Evolutionary conservation across 352 stramenopile species (phyloP), one percentile per base, ranked within the genome.

Genomic region (Phytophthora idaei): DNA sequence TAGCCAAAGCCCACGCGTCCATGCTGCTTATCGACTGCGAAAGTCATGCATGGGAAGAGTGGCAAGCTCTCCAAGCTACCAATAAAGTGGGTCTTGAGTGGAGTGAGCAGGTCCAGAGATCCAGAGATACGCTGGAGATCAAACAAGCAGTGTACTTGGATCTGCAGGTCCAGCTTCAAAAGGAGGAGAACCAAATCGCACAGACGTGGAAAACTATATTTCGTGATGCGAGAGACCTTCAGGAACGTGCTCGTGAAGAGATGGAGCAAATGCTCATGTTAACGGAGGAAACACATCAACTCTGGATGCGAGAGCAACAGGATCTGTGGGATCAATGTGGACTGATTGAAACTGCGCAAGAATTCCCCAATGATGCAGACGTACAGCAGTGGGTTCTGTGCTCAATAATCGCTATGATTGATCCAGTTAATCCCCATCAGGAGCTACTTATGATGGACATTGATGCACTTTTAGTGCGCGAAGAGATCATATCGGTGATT

Each of bases 1-100:
- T 65, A 31, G 45, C 44, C 5, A 69, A 74, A 57, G 52, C 55
- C 12, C 69, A 77, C 5, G 46, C 59, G 5, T 59, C 57, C 0
- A 88, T 90, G 78, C 8, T 60, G 9, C 52, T 85, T 2, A 67
- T 48, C 9, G 81, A 88, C 39, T 57, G 59, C 17, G 81, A 87
- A 66, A 78, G 73, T 39, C 54, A 37, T 9, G 46, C 67, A 0
- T 70, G 67, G 15, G 73, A 82, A 28, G 66, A 80, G 41, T 58
- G 57, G 17, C 32, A 61, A 15, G 15, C 39, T 8, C 45, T 87
- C 0, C 34, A 47, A 7, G 51, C 34, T 2, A 69, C 69, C 0
- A 69, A 63, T 8, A 61, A 46, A n/a, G 5, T 71, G 0, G 77
- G 80, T 17, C 45, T 14, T 3, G 50, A 78, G 21, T 87, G 74